These are phyloP conservation scores for Ilex paraguariensis DNA, from an alignment of 305 asterid species.

Conservation along the genomic window DNA sequence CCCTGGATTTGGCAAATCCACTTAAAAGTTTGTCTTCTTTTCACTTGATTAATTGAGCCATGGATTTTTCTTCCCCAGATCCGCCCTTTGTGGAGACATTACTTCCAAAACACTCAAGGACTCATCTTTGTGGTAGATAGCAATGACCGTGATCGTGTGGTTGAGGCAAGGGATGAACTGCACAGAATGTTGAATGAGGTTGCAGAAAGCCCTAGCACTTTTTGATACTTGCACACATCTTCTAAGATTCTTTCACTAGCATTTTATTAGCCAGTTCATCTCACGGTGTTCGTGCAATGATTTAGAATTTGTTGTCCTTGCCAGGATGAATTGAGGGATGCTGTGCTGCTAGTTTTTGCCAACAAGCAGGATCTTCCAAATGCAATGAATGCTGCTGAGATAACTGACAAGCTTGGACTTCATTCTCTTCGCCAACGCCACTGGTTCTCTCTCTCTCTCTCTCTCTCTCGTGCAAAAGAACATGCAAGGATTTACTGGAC, in stretches of 20 bases:
- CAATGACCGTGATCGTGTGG: conserved; percentile 61
- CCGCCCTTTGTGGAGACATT: conserved; percentile 67
- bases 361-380: conserved; percentile 77
- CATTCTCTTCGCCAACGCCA: conserved; percentile 67
- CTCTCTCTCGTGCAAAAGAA: not conserved
- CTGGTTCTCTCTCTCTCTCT: conserved; percentile 24
- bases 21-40: too few relatives aligned
- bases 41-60: too few relatives aligned
- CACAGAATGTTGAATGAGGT: conserved; percentile 69
- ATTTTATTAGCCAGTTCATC: too few relatives aligned
- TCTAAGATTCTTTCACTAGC: too few relatives aligned
- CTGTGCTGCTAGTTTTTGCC: conserved; percentile 59
- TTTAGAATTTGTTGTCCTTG: not conserved
- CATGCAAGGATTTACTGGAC: too few relatives aligned
- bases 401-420: conserved; percentile 64
- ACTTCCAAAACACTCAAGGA: conserved; percentile 63
- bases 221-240: too few relatives aligned
- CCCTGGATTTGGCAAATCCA: too few relatives aligned
- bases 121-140: conserved; percentile 64
- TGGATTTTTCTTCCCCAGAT: conserved; percentile 21
- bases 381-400: conserved; percentile 71
- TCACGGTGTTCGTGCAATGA: too few relatives aligned
- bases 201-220: not conserved
- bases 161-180: conserved; percentile 60
- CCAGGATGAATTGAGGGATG: conserved; percentile 63